Base-by-base conservation (phyloP, 495 filamentous ascomycete genomes). In the Podospora conica region DNA sequence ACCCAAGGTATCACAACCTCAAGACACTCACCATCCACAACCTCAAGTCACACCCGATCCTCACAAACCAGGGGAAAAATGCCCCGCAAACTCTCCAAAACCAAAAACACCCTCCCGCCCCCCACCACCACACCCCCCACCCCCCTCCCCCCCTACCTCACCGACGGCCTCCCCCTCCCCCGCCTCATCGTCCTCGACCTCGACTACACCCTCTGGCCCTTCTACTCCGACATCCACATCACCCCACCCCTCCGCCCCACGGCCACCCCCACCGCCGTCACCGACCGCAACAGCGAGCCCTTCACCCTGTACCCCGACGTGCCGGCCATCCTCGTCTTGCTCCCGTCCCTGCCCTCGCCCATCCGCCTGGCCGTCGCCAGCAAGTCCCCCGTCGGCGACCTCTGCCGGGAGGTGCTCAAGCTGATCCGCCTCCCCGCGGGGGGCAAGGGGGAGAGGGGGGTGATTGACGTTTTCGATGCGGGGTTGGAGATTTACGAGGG, bases 181-280 rank as follows among this genome's bases (percentile, higher is more conserved):
- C 91, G 89, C 68, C 78, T 96, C 66, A 84, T 98, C 67, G 89
- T 90, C 64, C 96, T 98, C 78, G 95, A 98, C 75, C 84, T 97
- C 60, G 95, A 98, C 81, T 97, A 96, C 81, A 98, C 95, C 0
- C 83, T 98, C 1, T 97, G 95, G 95, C 92, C 93, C 3, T 96
- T 96, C 81, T 98, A 94, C 93, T 88, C 92, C 3, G 95, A 97
- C 80, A 96, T 92, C 15, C 92, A 97, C 76, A 88, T 94, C 71
- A 88, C 87, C 61, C 84, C 90, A 11, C 94, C 95, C 1, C 80
- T 98, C 60, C 91, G 91, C 68, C 72, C 83, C 7, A 53, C 70
- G n/a, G 61, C 87, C 10, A 79, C 81, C 64, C 86, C 87, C 71
- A 83, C 72, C 33, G 69, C 74, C 7, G 72, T 79, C 58, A 70